Percentiles rank a stretch among this genome's conserved stretches.
These are phyloP conservation scores for Neurospora crassa DNA, from an alignment of 2,329 filamentous ascomycete species.

Conservation along the genomic window DNA sequence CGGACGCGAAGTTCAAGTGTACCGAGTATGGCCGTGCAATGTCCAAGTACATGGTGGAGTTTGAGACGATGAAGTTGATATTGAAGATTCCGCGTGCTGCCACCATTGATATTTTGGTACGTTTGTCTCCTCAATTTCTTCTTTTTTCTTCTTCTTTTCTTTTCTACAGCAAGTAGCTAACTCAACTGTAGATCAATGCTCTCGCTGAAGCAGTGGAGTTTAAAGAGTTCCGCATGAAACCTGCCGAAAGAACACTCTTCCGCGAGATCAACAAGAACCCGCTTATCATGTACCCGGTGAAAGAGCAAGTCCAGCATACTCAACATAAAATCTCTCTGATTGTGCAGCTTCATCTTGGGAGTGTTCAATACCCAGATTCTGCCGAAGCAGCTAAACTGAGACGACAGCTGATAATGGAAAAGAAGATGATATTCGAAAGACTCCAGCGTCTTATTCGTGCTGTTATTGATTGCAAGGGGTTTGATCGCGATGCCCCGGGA, in stretches of 20 bases:
- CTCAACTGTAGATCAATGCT: constrained; percentile 44
- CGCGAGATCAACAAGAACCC: constrained; percentile 62
- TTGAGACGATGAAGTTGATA: constrained; percentile 68
- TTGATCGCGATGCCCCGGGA: constrained; percentile 52
- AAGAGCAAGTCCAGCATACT: constrained; percentile 52
- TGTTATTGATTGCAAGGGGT: constrained; percentile 61
- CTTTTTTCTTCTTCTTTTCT: too few species aligned
- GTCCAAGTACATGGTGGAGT: constrained; percentile 73
- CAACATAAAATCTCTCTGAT: constrained; percentile 71
- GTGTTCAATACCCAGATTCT: constrained; percentile 46
- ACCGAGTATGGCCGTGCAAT: constrained; percentile 72
- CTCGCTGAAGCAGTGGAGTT: constrained; percentile 65
- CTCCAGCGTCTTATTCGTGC: constrained; percentile 63
- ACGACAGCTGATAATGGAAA: constrained; percentile 51
- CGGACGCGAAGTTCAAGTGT: constrained; percentile 40
- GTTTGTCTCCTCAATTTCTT: constrained; percentile 19
- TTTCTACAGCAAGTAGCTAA: constrained; percentile 6
- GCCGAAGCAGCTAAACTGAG: constrained; percentile 42
- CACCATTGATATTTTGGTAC: constrained; percentile 58
- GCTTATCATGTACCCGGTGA: constrained; percentile 62
- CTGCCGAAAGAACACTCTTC: constrained; percentile 58
- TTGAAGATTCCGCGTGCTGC: constrained; percentile 51
- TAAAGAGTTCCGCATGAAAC: constrained; percentile 59
- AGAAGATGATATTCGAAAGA: constrained; percentile 54
- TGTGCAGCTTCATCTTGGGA: constrained; percentile 66